Evolutionary conservation across 352 stramenopile genomes (phyloP).

Genomic region (Phytophthora palmivora): DNA sequence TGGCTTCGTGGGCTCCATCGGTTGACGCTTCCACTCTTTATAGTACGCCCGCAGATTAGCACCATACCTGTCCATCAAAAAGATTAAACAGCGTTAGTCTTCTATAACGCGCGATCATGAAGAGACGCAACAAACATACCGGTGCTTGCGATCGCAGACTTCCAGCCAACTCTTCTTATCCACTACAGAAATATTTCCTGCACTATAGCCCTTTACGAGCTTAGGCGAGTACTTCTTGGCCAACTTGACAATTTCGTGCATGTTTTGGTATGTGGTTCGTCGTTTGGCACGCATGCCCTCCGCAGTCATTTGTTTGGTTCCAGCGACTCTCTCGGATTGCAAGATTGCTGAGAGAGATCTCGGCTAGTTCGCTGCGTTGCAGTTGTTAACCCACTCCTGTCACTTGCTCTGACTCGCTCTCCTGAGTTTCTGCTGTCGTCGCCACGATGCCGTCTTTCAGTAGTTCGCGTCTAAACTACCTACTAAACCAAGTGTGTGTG

Average conservation of each 20-base stretch:
- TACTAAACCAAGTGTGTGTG: slow-evolving; percentile 32
- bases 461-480: slow-evolving; percentile 43
- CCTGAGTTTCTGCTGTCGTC: slow-evolving; percentile 46
- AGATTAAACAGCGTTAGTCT: slow-evolving; percentile 2
- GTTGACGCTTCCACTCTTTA: slow-evolving; percentile 94
- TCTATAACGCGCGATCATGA: slow-evolving; percentile 5
- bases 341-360: slow-evolving; percentile 4
- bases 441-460: slow-evolving; percentile 52
- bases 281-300: slow-evolving; percentile 80
- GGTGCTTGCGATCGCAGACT: slow-evolving; percentile 89
- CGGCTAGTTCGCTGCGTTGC: slow-evolving; percentile 5
- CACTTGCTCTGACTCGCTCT: slow-evolving; percentile 48
- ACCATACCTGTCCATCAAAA: slow-evolving; percentile 84
- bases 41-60: slow-evolving; percentile 97
- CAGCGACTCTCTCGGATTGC: slow-evolving; percentile 7
- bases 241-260: slow-evolving; percentile 90
- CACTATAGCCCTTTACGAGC: slow-evolving; percentile 89
- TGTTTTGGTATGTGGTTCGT: slow-evolving; percentile 85
- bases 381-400: slow-evolving; percentile 58
- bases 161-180: slow-evolving; percentile 92
- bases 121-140: slow-evolving; percentile 44
- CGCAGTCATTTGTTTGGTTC: slow-evolving; percentile 61
- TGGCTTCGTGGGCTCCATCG: slow-evolving; percentile 66
- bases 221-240: slow-evolving; percentile 91
- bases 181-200: slow-evolving; percentile 91